Evolutionary conservation across 257 asterid genomes (phyloP).

Genomic region (Plantago major): DNA sequence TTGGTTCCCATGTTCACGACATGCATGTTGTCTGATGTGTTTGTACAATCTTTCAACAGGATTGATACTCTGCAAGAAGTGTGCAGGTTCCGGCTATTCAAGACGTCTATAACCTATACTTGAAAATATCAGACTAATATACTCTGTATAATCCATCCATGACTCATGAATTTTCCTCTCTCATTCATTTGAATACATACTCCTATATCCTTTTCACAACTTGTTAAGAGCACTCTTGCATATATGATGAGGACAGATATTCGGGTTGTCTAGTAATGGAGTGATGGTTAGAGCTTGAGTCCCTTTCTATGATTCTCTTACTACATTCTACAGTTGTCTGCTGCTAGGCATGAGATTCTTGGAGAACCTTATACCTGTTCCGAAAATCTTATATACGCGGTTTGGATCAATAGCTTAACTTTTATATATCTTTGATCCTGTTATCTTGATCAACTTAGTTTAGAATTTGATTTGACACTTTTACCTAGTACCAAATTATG

Average conservation of each 20-base stretch:
- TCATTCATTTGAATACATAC: conserved; percentile 18
- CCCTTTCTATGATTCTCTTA: no score
- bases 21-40: neutral
- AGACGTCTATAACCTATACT: conserved; percentile 45
- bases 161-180: conserved; percentile 10
- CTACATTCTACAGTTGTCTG: no score
- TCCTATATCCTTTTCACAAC: conserved; percentile 1
- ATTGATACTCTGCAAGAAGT: conserved; percentile 83
- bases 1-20: neutral
- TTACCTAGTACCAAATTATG: no score
- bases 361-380: no score
- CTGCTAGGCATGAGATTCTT: no score
- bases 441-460: no score
- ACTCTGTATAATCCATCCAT: conserved; percentile 6
- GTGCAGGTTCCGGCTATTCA: conserved; percentile 93
- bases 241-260: conserved; percentile 3
- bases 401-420: no score
- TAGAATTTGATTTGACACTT: no score
- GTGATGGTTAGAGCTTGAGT: conserved; percentile 3
- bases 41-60: conserved; percentile 34
- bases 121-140: conserved; percentile 11
- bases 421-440: no score
- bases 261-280: neutral
- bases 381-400: no score
- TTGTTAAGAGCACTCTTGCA: conserved; percentile 3